Conservation (phyloP, 2,329 filamentous ascomycete species). For the Calonectria pseudoreteaudii region DNA sequence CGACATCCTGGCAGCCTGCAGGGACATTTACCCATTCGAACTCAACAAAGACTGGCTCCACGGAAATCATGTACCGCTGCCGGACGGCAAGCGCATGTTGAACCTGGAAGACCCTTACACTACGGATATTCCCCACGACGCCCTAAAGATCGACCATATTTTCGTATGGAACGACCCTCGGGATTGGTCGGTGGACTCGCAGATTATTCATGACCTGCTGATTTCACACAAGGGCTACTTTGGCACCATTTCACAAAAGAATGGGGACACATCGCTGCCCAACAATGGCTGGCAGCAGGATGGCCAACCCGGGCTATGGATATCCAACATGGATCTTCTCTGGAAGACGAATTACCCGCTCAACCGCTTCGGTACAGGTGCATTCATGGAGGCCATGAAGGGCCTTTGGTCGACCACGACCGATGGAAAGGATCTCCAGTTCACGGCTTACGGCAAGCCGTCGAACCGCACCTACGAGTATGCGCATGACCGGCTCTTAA, state of each 20-base stretch:
- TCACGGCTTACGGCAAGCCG: slow-evolving; percentile 86
- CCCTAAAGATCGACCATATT: slow-evolving; percentile 86
- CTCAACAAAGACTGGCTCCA: slow-evolving; percentile 47
- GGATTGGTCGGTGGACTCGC: slow-evolving; percentile 93
- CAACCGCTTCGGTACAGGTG: slow-evolving; percentile 90
- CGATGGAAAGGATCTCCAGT: slow-evolving; percentile 68
- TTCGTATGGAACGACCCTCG: slow-evolving; percentile 96
- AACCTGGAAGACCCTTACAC: slow-evolving; percentile 48
- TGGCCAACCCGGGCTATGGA: slow-evolving; percentile 83
- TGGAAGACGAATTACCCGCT: slow-evolving; percentile 90
- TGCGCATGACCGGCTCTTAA: slow-evolving; percentile 78
- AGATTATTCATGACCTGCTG: slow-evolving; percentile 86
- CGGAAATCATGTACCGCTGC: slow-evolving; percentile 42
- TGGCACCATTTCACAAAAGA: slow-evolving; percentile 82
- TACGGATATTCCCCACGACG: slow-evolving; percentile 49
- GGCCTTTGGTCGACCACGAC: slow-evolving; percentile 84
- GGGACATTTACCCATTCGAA: slow-evolving; percentile 86
- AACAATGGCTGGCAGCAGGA: slow-evolving; percentile 87
- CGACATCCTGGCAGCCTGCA: slow-evolving; percentile 82
- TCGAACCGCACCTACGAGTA: slow-evolving; percentile 82
- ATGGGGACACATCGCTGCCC: slow-evolving; percentile 72
- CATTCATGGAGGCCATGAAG: slow-evolving; percentile 84
- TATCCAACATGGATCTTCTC: slow-evolving; percentile 89
- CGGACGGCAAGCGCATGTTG: slow-evolving; percentile 49
- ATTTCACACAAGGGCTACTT: slow-evolving; percentile 82